These are phyloP conservation scores for Triticum timopheevii DNA, from an alignment of 176 grass and related monocot genomes.

Conservation along the genomic window DNA sequence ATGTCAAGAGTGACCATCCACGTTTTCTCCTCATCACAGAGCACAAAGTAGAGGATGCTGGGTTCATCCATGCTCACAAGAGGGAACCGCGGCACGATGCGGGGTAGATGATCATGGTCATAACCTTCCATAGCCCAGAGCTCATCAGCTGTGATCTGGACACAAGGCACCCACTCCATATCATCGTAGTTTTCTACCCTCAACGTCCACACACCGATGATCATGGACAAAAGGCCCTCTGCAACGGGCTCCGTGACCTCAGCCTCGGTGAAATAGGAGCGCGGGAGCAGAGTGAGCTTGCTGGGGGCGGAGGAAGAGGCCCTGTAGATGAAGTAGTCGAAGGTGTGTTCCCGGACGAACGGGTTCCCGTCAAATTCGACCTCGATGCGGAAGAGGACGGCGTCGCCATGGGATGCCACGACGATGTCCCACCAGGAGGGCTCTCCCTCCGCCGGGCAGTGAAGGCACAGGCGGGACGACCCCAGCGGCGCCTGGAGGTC, in stretches of 20 bases:
- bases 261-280: neutral
- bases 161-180: no score
- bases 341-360: neutral
- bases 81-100: no score
- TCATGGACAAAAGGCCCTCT: no score
- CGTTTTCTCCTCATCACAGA: no score
- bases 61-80: no score
- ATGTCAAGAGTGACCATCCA: no score
- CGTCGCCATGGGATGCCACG: neutral
- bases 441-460: neutral
- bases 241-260: neutral
- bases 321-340: constrained; percentile 1
- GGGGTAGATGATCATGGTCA: no score
- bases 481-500: neutral
- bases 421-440: neutral
- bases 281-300: neutral
- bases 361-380: neutral
- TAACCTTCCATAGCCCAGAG: no score
- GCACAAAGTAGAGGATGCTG: no score
- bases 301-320: neutral
- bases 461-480: neutral
- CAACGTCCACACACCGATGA: no score
- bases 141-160: no score
- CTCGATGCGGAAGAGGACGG: neutral
- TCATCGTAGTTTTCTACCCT: no score